Evolutionary conservation across 2,329 filamentous ascomycete species (phyloP).

Genomic region (Phaeosphaeria sp.): DNA sequence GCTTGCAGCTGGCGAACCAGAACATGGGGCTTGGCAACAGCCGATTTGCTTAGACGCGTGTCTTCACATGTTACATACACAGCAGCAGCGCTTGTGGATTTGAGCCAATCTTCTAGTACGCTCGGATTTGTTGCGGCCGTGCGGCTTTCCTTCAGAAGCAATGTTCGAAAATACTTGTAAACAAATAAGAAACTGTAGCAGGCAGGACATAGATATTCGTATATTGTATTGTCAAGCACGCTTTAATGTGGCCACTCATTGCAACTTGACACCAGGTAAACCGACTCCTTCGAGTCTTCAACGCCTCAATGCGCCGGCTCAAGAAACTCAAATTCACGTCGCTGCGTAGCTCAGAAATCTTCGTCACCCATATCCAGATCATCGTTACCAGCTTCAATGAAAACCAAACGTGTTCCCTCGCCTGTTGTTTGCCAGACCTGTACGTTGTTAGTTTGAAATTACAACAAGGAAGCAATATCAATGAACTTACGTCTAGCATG

Average conservation of each 20-base stretch:
- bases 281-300: conserved; percentile 17
- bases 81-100: too few species aligned
- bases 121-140: too few species aligned
- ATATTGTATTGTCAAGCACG: neutral
- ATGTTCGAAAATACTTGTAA: neutral
- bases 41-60: neutral
- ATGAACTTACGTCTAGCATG: conserved; percentile 76
- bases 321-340: conserved; percentile 17
- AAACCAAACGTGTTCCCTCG: conserved; percentile 61
- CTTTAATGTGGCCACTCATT: neutral
- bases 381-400: conserved; percentile 59
- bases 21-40: conserved; percentile 13
- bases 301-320: conserved; percentile 36
- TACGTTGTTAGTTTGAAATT: conserved; percentile 36
- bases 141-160: too few species aligned
- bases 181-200: neutral
- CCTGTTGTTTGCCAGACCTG: conserved; percentile 64
- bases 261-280: neutral
- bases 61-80: neutral
- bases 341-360: conserved; percentile 33
- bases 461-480: neutral
- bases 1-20: conserved; percentile 11
- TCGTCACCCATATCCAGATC: conserved; percentile 53
- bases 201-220: conserved; percentile 12
- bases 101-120: too few species aligned